Conservation (phyloP, 2,329 filamentous ascomycete species). For the Beauveria asiatica region DNA sequence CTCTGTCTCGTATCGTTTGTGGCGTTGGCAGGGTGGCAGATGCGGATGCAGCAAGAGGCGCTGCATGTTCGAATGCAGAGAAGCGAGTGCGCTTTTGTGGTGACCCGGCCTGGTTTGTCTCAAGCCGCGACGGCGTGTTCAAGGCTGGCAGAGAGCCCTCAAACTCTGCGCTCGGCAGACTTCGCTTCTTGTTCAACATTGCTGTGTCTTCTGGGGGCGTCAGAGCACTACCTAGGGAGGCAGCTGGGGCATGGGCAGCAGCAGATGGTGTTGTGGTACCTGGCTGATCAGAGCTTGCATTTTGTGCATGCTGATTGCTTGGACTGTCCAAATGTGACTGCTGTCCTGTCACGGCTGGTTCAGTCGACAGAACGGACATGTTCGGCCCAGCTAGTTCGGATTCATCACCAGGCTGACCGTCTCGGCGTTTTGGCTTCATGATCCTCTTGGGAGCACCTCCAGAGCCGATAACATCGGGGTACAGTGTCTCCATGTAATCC, state of each 20-base stretch:
- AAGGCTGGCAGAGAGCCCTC: not conserved
- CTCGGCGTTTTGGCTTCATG: conserved; percentile 45
- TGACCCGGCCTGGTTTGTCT: not conserved
- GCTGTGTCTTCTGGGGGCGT: conserved; percentile 47
- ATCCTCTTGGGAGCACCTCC: conserved; percentile 51
- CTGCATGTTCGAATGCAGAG: not conserved
- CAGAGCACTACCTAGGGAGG: conserved; percentile 30
- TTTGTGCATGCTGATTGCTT: not conserved
- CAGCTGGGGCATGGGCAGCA: not conserved
- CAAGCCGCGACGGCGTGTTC: not conserved
- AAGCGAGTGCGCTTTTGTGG: conserved; percentile 9
- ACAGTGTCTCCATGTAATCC: conserved; percentile 51
- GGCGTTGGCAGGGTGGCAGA: not conserved
- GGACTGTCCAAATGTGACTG: not conserved
- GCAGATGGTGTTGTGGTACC: not conserved
- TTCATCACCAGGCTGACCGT: conserved; percentile 37
- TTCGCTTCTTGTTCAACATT: conserved; percentile 36
- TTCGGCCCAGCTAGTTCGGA: conserved; percentile 39
- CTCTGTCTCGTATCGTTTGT: not conserved
- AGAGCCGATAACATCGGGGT: conserved; percentile 51
- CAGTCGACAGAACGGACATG: conserved; percentile 33
- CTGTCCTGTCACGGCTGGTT: conserved; percentile 14
- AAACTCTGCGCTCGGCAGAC: conserved; percentile 17
- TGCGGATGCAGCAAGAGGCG: not conserved
- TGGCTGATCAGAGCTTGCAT: not conserved